These are phyloP conservation scores for Lentithecium fluviatile DNA, from an alignment of 495 filamentous ascomycete species.

Conservation along the genomic window DNA sequence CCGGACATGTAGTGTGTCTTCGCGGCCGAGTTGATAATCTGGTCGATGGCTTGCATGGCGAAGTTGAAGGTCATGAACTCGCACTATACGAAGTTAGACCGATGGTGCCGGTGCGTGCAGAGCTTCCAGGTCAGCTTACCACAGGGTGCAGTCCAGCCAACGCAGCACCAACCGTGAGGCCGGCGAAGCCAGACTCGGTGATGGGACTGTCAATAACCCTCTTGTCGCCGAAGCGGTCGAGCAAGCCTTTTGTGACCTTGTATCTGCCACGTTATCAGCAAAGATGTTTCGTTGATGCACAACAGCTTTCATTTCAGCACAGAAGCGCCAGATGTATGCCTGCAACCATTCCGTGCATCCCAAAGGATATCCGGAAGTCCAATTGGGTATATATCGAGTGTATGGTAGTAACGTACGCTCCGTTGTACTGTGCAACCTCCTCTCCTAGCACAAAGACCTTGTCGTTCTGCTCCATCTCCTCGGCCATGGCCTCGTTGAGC, in stretches of 20 bases:
- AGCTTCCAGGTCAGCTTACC: constrained; percentile 54
- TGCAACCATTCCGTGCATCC: not conserved
- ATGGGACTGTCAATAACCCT: constrained; percentile 97
- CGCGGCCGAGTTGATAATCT: constrained; percentile 98
- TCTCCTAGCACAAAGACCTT: constrained; percentile 96
- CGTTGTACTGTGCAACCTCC: constrained; percentile 99
- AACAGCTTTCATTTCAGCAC: not conserved
- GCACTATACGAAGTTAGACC: constrained; percentile 56
- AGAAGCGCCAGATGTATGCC: too few relatives aligned
- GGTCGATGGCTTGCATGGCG: constrained; percentile 99
- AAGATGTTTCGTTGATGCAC: not conserved
- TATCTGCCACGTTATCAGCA: constrained; percentile 57
- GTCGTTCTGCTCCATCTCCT: constrained; percentile 89
- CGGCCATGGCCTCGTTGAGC: constrained; percentile 93
- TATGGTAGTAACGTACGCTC: constrained; percentile 64
- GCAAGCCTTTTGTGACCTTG: constrained; percentile 95
- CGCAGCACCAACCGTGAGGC: constrained; percentile 90
- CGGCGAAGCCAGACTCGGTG: constrained; percentile 91
- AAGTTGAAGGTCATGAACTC: constrained; percentile 99
- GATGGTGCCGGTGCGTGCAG: not conserved
- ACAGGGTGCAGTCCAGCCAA: constrained; percentile 91
- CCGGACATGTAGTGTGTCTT: constrained; percentile 99
- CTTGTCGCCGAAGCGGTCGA: constrained; percentile 97
- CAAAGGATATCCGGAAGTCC: not conserved
- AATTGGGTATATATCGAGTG: constrained; percentile 9